These are phyloP conservation scores for Prinsepia uniflora DNA, from an alignment of 306 rosid genomes.

Conservation along the genomic window DNA sequence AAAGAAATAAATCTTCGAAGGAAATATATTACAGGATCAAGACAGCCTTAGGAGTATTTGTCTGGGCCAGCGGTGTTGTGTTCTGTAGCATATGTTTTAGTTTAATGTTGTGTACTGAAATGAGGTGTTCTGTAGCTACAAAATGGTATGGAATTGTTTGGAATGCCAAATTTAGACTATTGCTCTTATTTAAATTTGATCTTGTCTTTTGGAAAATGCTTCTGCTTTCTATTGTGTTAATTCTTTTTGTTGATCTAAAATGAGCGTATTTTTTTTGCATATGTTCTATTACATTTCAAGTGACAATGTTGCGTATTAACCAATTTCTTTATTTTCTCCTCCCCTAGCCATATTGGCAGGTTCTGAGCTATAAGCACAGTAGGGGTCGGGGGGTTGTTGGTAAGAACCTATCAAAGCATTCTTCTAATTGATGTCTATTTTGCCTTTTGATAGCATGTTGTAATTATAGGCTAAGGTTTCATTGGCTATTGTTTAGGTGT, in stretches of 20 bases:
- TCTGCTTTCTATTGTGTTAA: no score
- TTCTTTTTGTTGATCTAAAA: not conserved
- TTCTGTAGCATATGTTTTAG: no score
- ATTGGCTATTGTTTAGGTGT: conserved; percentile 46
- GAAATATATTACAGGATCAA: not conserved
- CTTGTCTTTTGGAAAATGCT: no score
- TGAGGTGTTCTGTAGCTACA: no score
- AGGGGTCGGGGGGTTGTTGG: conserved; percentile 93
- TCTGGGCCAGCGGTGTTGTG: not conserved
- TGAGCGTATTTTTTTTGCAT: no score
- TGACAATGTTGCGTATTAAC: not conserved
- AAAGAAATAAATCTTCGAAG: not conserved
- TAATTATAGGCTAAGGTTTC: conserved; percentile 22
- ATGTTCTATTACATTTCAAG: not conserved
- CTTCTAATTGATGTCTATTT: conserved; percentile 10
- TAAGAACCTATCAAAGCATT: conserved; percentile 34
- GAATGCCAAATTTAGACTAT: not conserved
- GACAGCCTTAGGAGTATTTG: not conserved
- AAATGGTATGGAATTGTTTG: no score
- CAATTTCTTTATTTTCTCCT: conserved; percentile 16
- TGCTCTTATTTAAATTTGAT: not conserved
- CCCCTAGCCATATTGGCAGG: conserved; percentile 90
- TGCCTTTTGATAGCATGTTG: conserved; percentile 6
- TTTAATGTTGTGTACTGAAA: not conserved
- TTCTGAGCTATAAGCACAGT: conserved; percentile 52